Base-by-base conservation (phyloP, 106 monocot genomes). In the Gastrodia elata region DNA sequence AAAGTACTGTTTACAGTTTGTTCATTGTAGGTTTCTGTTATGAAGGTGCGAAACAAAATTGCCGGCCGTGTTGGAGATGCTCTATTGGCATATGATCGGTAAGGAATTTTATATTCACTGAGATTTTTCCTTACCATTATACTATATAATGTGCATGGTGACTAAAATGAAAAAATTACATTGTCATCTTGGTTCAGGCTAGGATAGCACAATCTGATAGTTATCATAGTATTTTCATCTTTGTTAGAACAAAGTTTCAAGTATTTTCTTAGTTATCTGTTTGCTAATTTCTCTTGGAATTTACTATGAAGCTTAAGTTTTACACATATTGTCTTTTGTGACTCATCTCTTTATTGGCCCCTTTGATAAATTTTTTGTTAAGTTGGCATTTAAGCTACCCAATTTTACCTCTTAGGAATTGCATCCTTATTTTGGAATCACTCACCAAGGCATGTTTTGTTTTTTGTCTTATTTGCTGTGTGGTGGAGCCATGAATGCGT, bases 31-130 rank as follows among this genome's bases (percentile, higher is more conserved):
- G 78, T 97, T 72, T 86, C 83, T 84, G 83, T 97, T 32, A 68
- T 90, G 64, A 97, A 97, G 68, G 90, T 97, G 33, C 73, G 96
- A 58, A 97, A 97, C 58, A 97, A 97, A 71, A 90, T 97, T 25
- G 68, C 73, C 52, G 96, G 96, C 11, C 67, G 72, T 46, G 83
- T 92, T 75, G 96, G 96, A 38, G 88, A 90, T 30, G 84, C 87
- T 75, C 83, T 77, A 38, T 84, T 96, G 79, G 72, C 85, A 68
- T 96, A 96, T 73, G 69, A 96, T 38, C 61, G 87, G 96, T 96
- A 26, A 69, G 69, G 9, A 30, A 30, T 30, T 61, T n/a, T 8
- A 61, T 61, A 61, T 13, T 13, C 30, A 32, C 15, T 61, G 27
- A 32, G 10, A 61, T 61, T 27, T 30, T 8, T 32, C 28, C 27